Base-by-base conservation (phyloP, 2,329 filamentous ascomycete species). In the Penicillium sp. region DNA sequence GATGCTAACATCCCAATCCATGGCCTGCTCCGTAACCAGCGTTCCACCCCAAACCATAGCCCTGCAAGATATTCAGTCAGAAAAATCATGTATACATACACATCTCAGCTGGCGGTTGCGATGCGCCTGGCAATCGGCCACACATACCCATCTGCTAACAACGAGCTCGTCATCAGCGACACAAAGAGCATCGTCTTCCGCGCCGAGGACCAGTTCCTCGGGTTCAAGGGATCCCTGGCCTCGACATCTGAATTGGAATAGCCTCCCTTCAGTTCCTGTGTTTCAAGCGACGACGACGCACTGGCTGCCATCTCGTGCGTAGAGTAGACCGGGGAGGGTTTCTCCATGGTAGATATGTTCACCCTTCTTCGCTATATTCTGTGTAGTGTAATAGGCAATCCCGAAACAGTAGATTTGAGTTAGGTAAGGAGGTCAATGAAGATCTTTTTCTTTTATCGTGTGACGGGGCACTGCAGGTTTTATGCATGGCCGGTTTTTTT, bases 11-110 rank as follows among this genome's bases (percentile, higher is more conserved):
- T 67, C 50, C 74, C 73, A 77, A 40, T 71, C 71, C 47, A 71
- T 57, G 8, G 73, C 72, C 57, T 77, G 74, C 12, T 75, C 71
- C 15, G 73, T 75, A 21, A 76, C 60, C 43, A 76, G 57, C 2
- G 73, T 75, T n/a, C 72, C 66, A n/a, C 74, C 74, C 74, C 74
- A 76, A 19, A 72, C 73, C 74, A 76, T 76, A 31, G 66, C 73
- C 27, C 73, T 73, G 47, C 19, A 50, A 23, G 2, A 48, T 10
- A 10, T 17, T 37, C 2, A 41, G 49, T 46, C 46, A 57, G 40
- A 40, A 13, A 42, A 10, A 29, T 23, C 17, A 45, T 49, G 10
- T 35, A 35, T 35, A 15, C 6, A 50, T 50, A 33, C n/a, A 52
- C 29, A n/a, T 38, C 23, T 35, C 10, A 47, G 42, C 15, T 50